phyloP scores from a whole-genome alignment of 2,329 filamentous ascomycete species.

The Penicillium sp. region DNA sequence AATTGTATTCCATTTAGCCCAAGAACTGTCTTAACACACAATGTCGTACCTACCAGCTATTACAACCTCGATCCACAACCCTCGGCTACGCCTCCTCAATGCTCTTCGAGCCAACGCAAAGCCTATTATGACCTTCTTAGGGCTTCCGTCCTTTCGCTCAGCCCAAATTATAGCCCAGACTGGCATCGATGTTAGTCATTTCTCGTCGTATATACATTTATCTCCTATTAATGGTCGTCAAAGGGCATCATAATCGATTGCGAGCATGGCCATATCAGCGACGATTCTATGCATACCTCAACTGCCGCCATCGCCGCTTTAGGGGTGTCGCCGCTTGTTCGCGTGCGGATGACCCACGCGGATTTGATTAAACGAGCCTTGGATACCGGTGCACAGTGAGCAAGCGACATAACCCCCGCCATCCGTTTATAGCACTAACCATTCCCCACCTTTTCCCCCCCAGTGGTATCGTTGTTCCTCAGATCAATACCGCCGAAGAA shows the following conservation, averaged over 20 bases:
- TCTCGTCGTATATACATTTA: background rate
- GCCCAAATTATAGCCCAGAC: slow-evolving; percentile 22
- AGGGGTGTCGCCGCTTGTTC: slow-evolving; percentile 26
- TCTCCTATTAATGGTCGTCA: background rate
- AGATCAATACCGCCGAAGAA: slow-evolving; percentile 52
- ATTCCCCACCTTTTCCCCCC: no score
- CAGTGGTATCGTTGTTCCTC: slow-evolving; percentile 46
- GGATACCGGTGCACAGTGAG: slow-evolving; percentile 27
- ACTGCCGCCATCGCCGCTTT: slow-evolving; percentile 22
- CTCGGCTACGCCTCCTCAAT: slow-evolving; percentile 15
- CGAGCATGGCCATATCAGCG: slow-evolving; percentile 27
- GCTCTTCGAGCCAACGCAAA: slow-evolving; percentile 13
- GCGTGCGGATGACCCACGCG: slow-evolving; percentile 17
- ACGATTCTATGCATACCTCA: slow-evolving; percentile 26
- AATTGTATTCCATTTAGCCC: no score
- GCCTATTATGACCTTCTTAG: slow-evolving; percentile 23
- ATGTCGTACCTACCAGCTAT: background rate
- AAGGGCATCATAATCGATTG: slow-evolving; percentile 25
- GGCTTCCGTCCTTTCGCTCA: slow-evolving; percentile 19
- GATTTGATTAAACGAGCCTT: slow-evolving; percentile 29
- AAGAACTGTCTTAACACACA: no score
- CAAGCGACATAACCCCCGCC: no score
- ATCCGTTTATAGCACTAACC: no score
- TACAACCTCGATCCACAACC: slow-evolving; percentile 11
- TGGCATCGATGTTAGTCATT: slow-evolving; percentile 17